phyloP scores from a whole-genome alignment of 345 rosid species.

The Pistacia atlantica region DNA sequence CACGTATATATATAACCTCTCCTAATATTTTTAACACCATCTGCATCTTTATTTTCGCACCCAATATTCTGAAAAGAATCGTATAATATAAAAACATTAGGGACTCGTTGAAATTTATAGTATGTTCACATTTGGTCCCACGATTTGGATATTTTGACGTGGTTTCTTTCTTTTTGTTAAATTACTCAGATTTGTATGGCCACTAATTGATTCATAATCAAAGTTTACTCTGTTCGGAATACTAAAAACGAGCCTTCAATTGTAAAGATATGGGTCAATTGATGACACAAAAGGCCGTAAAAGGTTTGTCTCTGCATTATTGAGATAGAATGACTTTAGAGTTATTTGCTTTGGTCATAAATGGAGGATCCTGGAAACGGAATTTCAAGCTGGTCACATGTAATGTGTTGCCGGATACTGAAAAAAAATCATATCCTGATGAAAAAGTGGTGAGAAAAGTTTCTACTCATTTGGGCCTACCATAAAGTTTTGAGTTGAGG shows the following conservation, averaged over 20 bases:
- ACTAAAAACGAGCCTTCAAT: too few relatives aligned
- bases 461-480: neutral
- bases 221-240: too few relatives aligned
- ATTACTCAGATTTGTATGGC: too few relatives aligned
- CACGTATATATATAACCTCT: neutral
- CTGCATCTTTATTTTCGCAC: neutral
- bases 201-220: too few relatives aligned
- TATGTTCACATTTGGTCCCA: neutral
- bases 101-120: too few relatives aligned
- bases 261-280: too few relatives aligned
- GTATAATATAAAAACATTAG: too few relatives aligned
- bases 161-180: too few relatives aligned
- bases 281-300: too few relatives aligned
- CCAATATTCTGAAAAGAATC: too few relatives aligned
- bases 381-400: neutral
- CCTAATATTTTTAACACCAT: neutral
- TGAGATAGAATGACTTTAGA: neutral
- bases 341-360: neutral
- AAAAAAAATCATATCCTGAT: neutral
- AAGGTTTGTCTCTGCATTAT: too few relatives aligned
- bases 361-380: neutral
- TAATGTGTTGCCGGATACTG: neutral
- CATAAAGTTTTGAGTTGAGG: neutral
- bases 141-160: too few relatives aligned
- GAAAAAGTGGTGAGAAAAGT: neutral